Evolutionary conservation across 2,329 filamentous ascomycete genomes (phyloP).

Genomic region (Talaromyces sp.): DNA sequence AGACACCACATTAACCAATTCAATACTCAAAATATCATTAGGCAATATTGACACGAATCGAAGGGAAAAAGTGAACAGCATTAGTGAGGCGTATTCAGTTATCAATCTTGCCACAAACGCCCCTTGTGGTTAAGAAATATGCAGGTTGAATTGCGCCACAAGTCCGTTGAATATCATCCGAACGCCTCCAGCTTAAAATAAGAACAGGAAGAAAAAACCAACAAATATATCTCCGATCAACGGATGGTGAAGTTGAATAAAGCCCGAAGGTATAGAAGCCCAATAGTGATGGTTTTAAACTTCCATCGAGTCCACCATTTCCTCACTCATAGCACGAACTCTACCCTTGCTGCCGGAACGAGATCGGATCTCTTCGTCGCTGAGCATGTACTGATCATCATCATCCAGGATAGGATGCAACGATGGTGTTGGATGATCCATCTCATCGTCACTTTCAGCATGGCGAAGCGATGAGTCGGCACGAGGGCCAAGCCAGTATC

Average conservation of each 20-base stretch:
- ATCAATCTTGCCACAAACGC: slow-evolving; percentile 20
- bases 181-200: slow-evolving; percentile 17
- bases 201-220: slow-evolving; percentile 9
- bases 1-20: too few species aligned
- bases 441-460: slow-evolving; percentile 46
- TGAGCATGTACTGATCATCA: slow-evolving; percentile 48
- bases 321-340: slow-evolving; percentile 57
- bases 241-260: slow-evolving; percentile 14
- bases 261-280: slow-evolving; percentile 15
- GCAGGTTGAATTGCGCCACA: slow-evolving; percentile 30
- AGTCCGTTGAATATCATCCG: slow-evolving; percentile 17
- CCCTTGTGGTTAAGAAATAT: slow-evolving; percentile 17
- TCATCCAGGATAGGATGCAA: slow-evolving; percentile 41
- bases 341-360: slow-evolving; percentile 46
- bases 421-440: slow-evolving; percentile 35
- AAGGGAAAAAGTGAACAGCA: slow-evolving; percentile 5
- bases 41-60: slow-evolving; percentile 19
- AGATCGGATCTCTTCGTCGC: slow-evolving; percentile 46
- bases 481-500: slow-evolving; percentile 81
- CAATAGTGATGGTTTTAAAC: slow-evolving; percentile 38
- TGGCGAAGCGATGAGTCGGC: slow-evolving; percentile 47
- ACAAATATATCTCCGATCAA: slow-evolving; percentile 21
- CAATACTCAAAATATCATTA: slow-evolving; percentile 15
- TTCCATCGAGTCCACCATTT: slow-evolving; percentile 57
- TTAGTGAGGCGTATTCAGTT: slow-evolving; percentile 12